Evolutionary conservation across 2,329 filamentous ascomycete genomes (phyloP).

Genomic region (Pseudogymnoascus sp.): DNA sequence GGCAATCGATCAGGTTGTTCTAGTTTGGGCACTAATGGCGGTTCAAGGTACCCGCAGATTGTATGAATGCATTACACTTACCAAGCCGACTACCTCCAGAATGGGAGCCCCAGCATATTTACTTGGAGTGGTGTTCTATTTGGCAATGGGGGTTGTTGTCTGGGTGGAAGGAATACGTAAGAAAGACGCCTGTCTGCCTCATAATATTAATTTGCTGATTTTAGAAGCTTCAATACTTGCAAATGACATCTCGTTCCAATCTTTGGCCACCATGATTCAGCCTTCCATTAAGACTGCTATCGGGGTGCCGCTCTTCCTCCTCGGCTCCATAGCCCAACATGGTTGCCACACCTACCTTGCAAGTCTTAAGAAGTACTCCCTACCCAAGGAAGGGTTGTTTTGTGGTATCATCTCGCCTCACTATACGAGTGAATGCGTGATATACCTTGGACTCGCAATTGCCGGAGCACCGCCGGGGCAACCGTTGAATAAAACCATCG

Average conservation of each 20-base stretch:
- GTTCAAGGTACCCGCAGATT: constrained; percentile 68
- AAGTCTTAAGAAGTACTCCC: constrained; percentile 69
- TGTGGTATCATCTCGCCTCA: constrained; percentile 71
- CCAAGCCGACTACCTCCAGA: constrained; percentile 54
- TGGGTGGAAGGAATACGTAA: constrained; percentile 78
- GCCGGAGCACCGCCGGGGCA: constrained; percentile 60
- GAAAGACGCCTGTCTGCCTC: constrained; percentile 22
- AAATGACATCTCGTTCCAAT: constrained; percentile 10
- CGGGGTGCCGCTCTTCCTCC: constrained; percentile 55
- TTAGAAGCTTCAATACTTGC: constrained; percentile 5
- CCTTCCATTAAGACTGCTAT: constrained; percentile 42
- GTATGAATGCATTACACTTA: constrained; percentile 62
- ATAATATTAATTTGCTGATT: constrained; percentile 17
- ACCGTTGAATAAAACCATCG: constrained; percentile 63
- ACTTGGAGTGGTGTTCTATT: constrained; percentile 71
- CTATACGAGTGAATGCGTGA: constrained; percentile 78
- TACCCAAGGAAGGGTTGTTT: constrained; percentile 70
- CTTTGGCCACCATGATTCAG: constrained; percentile 18
- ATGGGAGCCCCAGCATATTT: constrained; percentile 87
- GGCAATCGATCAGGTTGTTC: constrained; percentile 51
- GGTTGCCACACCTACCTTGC: constrained; percentile 63
- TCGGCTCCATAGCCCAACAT: constrained; percentile 67
- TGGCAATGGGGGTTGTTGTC: constrained; percentile 61
- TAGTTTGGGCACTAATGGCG: constrained; percentile 66
- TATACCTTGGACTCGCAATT: constrained; percentile 73